Percentiles rank a stretch among this genome's conserved stretches.
Evolutionary conservation across 305 asterid genomes (phyloP).

Genomic region (Solanum hybrid): DNA sequence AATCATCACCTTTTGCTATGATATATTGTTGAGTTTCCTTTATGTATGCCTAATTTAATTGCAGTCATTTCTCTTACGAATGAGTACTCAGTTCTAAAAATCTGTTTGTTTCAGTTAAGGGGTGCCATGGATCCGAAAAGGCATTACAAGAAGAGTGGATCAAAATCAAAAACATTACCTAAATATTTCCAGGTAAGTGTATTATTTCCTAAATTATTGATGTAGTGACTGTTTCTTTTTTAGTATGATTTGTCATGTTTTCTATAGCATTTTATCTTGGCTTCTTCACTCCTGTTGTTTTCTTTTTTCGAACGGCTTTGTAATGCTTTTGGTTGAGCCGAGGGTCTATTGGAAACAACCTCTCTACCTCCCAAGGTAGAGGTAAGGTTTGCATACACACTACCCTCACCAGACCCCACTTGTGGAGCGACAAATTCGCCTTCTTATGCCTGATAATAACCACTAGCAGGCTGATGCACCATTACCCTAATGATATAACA

Average conservation of each 20-base stretch:
- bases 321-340: background rate
- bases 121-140: conserved; percentile 69
- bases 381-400: background rate
- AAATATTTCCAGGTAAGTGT: conserved; percentile 72
- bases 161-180: conserved; percentile 57
- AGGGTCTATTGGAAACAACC: background rate
- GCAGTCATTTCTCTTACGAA: background rate
- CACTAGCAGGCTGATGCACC: background rate
- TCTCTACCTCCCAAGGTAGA: background rate
- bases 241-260: background rate
- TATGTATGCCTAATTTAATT: background rate
- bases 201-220: background rate
- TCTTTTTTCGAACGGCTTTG: background rate
- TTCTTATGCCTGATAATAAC: background rate
- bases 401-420: background rate
- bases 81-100: background rate
- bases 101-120: conserved; percentile 40
- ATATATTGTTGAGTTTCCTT: background rate
- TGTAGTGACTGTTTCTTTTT: background rate
- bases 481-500: background rate
- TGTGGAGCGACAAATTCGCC: background rate
- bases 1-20: background rate
- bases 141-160: conserved; percentile 68
- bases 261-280: background rate
- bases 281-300: background rate